Evolutionary conservation across 345 rosid species (phyloP).

Genomic region (Geranium rotundifolium): DNA sequence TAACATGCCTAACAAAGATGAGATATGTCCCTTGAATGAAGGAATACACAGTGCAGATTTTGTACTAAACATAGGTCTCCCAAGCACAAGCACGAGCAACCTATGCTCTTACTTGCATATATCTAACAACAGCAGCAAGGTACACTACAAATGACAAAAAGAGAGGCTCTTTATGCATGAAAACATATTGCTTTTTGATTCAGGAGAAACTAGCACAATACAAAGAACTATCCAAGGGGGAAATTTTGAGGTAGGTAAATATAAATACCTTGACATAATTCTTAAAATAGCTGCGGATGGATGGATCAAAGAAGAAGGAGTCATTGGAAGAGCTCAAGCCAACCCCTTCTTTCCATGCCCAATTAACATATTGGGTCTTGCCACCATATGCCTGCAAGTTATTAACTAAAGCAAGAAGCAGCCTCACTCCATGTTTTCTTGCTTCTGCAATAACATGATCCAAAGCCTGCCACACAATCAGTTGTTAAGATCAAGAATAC

Average conservation of each 20-base stretch:
- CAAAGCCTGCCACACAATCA: slow-evolving; percentile 53
- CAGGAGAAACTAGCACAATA: background rate
- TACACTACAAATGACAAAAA: no score
- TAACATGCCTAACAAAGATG: no score
- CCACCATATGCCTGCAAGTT: slow-evolving; percentile 89
- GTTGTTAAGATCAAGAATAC: slow-evolving; percentile 1
- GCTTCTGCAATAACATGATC: slow-evolving; percentile 93
- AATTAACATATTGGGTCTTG: slow-evolving; percentile 84
- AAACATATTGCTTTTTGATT: no score
- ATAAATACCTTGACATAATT: slow-evolving; percentile 46
- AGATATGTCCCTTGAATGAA: no score
- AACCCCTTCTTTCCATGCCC: slow-evolving; percentile 98
- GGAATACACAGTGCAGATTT: no score
- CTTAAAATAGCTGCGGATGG: slow-evolving; percentile 79
- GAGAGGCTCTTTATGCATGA: no score
- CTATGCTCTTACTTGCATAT: no score
- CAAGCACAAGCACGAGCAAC: background rate
- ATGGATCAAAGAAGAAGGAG: slow-evolving; percentile 94
- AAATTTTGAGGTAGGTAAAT: slow-evolving; percentile 4
- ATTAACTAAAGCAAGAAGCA: slow-evolving; percentile 79
- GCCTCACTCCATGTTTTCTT: slow-evolving; percentile 48
- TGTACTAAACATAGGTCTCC: background rate
- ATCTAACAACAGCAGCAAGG: no score
- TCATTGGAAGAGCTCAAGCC: slow-evolving; percentile 89
- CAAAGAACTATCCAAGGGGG: background rate